Conservation (phyloP, 78 protist species). For the Diacronema lutheri region DNA sequence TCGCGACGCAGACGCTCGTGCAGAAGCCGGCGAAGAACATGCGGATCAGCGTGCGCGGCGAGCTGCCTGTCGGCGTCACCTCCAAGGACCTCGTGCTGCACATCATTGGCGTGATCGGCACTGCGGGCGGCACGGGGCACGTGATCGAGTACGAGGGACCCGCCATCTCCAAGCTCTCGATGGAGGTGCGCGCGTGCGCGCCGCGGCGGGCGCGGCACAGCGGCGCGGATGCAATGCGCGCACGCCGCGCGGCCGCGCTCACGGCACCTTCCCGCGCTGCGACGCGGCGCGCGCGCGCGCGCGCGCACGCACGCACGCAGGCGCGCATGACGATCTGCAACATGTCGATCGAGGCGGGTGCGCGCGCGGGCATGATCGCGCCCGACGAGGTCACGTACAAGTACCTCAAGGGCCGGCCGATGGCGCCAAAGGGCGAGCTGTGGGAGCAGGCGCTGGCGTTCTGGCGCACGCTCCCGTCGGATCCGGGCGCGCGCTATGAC, state of each 20-base stretch:
- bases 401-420: slow-evolving; percentile 50
- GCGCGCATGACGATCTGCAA: slow-evolving; percentile 62
- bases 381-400: slow-evolving; percentile 54
- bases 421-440: slow-evolving; percentile 33
- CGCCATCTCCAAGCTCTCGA: slow-evolving; percentile 29
- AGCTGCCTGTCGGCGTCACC: slow-evolving; percentile 31
- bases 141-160: slow-evolving; percentile 50
- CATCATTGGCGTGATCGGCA: slow-evolving; percentile 57
- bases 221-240: too few species aligned
- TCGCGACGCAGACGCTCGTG: slow-evolving; percentile 57
- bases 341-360: slow-evolving; percentile 74
- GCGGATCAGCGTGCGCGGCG: slow-evolving; percentile 39
- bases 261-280: slow-evolving; percentile 1
- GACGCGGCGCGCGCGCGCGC: slow-evolving; percentile 11
- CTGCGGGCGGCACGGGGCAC: slow-evolving; percentile 63
- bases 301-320: not conserved
- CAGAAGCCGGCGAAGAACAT: slow-evolving; percentile 49
- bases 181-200: slow-evolving; percentile 17
- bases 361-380: slow-evolving; percentile 63
- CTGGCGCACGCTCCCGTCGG: slow-evolving; percentile 51
- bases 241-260: too few species aligned
- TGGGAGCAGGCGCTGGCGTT: slow-evolving; percentile 36
- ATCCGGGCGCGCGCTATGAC: slow-evolving; percentile 57
- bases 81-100: slow-evolving; percentile 59
- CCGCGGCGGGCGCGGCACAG: too few species aligned